phyloP scores from a whole-genome alignment of 257 asterid species.

The Solanum raphanifolium region DNA sequence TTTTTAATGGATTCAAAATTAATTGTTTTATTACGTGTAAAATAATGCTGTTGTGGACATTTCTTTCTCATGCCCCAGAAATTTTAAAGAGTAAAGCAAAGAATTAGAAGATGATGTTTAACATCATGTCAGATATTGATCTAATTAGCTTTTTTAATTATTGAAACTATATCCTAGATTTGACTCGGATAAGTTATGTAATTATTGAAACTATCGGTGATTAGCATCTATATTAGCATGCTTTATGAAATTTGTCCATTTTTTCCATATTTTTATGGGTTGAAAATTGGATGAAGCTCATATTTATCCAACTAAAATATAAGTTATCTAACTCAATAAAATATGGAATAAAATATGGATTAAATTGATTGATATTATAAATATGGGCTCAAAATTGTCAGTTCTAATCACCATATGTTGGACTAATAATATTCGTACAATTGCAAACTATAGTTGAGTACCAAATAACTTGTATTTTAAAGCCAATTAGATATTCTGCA shows the following conservation, averaged over 20 bases:
- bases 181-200: neutral
- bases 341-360: too few relatives aligned
- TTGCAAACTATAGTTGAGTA: neutral
- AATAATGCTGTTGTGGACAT: neutral
- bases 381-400: neutral
- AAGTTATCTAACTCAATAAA: too few relatives aligned
- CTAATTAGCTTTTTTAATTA: too few relatives aligned
- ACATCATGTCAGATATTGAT: neutral
- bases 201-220: neutral
- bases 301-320: neutral
- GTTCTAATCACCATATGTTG: neutral
- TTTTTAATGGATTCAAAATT: too few relatives aligned
- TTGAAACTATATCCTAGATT: too few relatives aligned
- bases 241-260: neutral
- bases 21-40: neutral
- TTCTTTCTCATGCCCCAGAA: neutral
- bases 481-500: neutral
- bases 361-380: neutral
- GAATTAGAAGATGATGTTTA: neutral
- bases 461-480: neutral
- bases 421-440: neutral
- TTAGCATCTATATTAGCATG: neutral
- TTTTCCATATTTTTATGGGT: neutral
- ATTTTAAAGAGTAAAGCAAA: neutral
- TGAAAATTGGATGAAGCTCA: neutral